These are phyloP conservation scores for Scedosporium aurantiacum DNA, from an alignment of 2,329 filamentous ascomycete genomes.

Conservation along the genomic window DNA sequence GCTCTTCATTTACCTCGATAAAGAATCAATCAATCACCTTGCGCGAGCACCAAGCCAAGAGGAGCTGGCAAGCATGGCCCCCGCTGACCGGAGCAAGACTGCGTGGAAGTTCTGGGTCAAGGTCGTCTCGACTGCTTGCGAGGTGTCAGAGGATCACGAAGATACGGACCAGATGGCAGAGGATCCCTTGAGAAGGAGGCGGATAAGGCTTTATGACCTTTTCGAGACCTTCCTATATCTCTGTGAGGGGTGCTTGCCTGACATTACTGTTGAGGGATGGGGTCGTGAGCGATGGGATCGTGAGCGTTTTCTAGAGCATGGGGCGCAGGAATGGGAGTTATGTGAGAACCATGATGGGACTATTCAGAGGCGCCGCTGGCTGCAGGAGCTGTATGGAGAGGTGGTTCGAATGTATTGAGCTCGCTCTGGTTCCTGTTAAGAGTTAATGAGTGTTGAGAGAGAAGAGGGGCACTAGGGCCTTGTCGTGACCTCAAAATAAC, in stretches of 20 bases:
- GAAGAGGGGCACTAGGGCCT: no score
- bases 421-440: no score
- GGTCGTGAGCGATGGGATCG: not conserved
- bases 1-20: slow-evolving; percentile 7
- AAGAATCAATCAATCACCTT: slow-evolving; percentile 6
- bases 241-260: not conserved
- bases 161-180: no score
- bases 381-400: not conserved
- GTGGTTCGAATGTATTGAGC: not conserved
- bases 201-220: no score
- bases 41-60: slow-evolving; percentile 3
- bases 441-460: no score
- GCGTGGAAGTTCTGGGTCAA: slow-evolving; percentile 8
- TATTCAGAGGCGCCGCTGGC: not conserved
- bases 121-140: not conserved
- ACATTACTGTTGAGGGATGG: not conserved
- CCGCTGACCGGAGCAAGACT: not conserved
- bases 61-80: slow-evolving; percentile 7
- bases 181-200: no score
- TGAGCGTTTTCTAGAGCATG: not conserved
- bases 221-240: not conserved
- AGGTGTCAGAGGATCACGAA: not conserved
- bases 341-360: not conserved
- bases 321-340: not conserved
- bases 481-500: no score